These are phyloP conservation scores for Xylaria sp. DNA, from an alignment of 2,329 filamentous ascomycete genomes.

Conservation along the genomic window DNA sequence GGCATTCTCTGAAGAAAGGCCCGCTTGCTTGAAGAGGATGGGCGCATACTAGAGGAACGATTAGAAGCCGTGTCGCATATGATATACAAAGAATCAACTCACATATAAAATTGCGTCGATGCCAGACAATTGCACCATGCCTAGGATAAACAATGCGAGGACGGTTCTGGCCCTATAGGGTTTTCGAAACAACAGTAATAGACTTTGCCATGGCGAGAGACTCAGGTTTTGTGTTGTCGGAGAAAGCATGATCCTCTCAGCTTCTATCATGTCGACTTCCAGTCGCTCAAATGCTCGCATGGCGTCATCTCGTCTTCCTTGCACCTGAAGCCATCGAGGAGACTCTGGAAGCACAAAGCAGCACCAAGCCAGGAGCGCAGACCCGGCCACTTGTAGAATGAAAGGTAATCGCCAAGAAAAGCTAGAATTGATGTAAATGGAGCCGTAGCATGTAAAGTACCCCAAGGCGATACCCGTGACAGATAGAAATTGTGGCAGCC, in stretches of 20 bases:
- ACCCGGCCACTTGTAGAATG: constrained; percentile 57
- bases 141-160: constrained; percentile 60
- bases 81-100: constrained; percentile 36
- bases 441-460: constrained; percentile 71
- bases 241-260: constrained; percentile 59
- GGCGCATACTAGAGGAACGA: constrained; percentile 64
- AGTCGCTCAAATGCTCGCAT: constrained; percentile 55
- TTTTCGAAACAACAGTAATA: constrained; percentile 51
- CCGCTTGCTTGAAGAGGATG: constrained; percentile 68
- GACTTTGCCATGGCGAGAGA: constrained; percentile 49
- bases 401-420: constrained; percentile 69
- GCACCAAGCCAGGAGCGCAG: constrained; percentile 53
- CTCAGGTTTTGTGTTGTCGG: constrained; percentile 45
- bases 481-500: constrained; percentile 64
- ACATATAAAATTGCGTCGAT: constrained; percentile 73
- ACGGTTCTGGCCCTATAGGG: constrained; percentile 58
- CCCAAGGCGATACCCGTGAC: constrained; percentile 63
- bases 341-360: constrained; percentile 63
- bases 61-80: background rate
- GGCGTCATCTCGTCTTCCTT: constrained; percentile 61
- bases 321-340: constrained; percentile 66
- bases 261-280: constrained; percentile 57
- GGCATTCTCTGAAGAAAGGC: constrained; percentile 63
- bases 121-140: constrained; percentile 69
- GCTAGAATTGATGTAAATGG: constrained; percentile 57